Base-by-base conservation (phyloP, 176 grass and related monocot species). In the Phoenix dactylifera region DNA sequence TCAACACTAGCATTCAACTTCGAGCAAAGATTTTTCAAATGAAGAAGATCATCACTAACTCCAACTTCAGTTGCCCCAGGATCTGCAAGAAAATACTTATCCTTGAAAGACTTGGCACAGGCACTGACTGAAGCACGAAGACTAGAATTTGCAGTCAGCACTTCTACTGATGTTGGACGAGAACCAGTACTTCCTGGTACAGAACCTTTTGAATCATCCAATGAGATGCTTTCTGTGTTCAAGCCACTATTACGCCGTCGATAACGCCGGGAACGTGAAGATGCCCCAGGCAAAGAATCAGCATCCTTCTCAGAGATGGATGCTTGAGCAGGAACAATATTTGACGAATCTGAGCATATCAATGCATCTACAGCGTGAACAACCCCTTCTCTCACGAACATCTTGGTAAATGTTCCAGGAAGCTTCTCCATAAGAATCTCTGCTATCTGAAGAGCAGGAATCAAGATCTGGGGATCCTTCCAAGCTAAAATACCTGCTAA, bases 361-460 rank as follows among this genome's bases (percentile, higher is more conserved):
- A 95, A 78, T 32, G 69, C 74, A 59, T 89, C 89, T 28, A 95
- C 74, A 57, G 89, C 85, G 75, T 95, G 85, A 68, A 95, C 82
- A 81, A 89, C 89, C 10, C 89, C 89, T 83, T 95, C 89, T 76
- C 89, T 86, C 59, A 95, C 82, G 80, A 95, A 95, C 59, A 86
- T 73, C 57, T 86, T 95, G 7, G 77, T 78, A 65, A 95, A 95
- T 80, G 77, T 95, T 35, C 57, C 79, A 4, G 89, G 85, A 64
- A 89, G 85, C 50, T 89, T 95, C 68, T 95, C 85, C 85, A 95
- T 95, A 49, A 95, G 58, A 77, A 79, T 79, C 66, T 95, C 85
- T 24, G 89, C 54, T 55, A 55, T 55, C 22, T 55, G 54, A 20
- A 55, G 18, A 20, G 54, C 54, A 23, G 54, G 54, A 17, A 55